A percentile compares a stretch with the other conserved stretches of the same genome.
These are phyloP conservation scores for Hura crepitans DNA, from an alignment of 441 rosid species.

Conservation along the genomic window DNA sequence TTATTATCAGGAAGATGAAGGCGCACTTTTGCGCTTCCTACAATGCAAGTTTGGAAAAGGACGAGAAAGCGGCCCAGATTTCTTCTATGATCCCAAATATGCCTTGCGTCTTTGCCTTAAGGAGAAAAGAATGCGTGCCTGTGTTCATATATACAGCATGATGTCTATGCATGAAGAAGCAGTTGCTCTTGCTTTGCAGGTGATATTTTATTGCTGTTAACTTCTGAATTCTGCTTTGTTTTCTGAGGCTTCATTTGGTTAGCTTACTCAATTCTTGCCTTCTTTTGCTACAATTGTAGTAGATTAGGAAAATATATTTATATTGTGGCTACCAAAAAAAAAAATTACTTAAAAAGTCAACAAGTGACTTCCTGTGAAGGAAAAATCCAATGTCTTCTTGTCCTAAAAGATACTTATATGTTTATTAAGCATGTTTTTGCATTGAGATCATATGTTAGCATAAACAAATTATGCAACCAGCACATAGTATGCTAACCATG, in stretches of 20 bases:
- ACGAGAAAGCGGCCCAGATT: conserved; percentile 79
- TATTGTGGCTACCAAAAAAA: no score
- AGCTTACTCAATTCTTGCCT: not conserved
- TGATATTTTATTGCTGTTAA: conserved; percentile 26
- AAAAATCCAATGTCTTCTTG: not conserved
- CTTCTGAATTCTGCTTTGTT: not conserved
- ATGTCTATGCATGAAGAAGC: conserved; percentile 99
- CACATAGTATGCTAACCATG: not conserved
- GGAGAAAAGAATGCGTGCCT: conserved; percentile 94
- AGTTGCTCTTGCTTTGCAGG: conserved; percentile 99
- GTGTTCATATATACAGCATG: conserved; percentile 97
- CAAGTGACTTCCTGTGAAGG: not conserved
- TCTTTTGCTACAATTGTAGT: not conserved
- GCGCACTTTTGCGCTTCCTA: conserved; percentile 84
- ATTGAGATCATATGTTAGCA: no score
- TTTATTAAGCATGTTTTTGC: not conserved
- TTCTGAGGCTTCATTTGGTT: not conserved
- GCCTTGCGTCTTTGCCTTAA: conserved; percentile 98
- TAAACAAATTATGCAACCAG: not conserved
- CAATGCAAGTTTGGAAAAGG: conserved; percentile 99
- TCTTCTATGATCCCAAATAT: conserved; percentile 97
- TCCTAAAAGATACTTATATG: not conserved
- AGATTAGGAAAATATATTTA: not conserved
- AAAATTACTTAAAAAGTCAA: no score
- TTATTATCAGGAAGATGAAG: conserved; percentile 78